These are phyloP conservation scores for Mortierella sp. DNA, from an alignment of 371 early-diverging fungal species.

Conservation along the genomic window DNA sequence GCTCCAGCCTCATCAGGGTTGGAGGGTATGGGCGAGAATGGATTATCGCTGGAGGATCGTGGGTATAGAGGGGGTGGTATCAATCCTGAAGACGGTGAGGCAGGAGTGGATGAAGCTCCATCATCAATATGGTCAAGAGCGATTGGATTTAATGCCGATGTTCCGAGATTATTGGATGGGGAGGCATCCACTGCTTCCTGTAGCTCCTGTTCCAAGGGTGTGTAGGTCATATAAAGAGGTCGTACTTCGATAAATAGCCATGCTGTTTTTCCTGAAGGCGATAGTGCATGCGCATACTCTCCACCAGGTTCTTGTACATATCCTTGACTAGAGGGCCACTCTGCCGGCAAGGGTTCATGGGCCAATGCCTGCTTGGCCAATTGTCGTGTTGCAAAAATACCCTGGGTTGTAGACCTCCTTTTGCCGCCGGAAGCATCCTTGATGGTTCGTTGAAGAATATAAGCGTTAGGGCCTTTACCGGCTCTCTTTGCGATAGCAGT, in stretches of 20 bases:
- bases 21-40: slow-evolving; percentile 44
- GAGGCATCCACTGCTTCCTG: slow-evolving; percentile 15
- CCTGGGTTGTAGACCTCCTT: slow-evolving; percentile 51
- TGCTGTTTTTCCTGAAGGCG: slow-evolving; percentile 52
- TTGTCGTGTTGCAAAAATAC: slow-evolving; percentile 44
- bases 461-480: slow-evolving; percentile 54
- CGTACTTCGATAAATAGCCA: slow-evolving; percentile 54
- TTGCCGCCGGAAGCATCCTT: slow-evolving; percentile 58
- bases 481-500: slow-evolving; percentile 45
- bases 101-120: slow-evolving; percentile 6
- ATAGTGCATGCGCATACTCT: slow-evolving; percentile 53
- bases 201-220: slow-evolving; percentile 39
- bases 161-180: slow-evolving; percentile 17
- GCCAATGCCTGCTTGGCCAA: slow-evolving; percentile 49
- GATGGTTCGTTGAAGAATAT: slow-evolving; percentile 54
- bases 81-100: slow-evolving; percentile 28
- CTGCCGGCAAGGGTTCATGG: slow-evolving; percentile 39
- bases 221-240: slow-evolving; percentile 49
- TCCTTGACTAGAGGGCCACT: slow-evolving; percentile 51
- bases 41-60: slow-evolving; percentile 27
- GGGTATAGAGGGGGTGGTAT: neutral
- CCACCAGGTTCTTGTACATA: slow-evolving; percentile 52
- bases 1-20: slow-evolving; percentile 57
- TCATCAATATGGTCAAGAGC: slow-evolving; percentile 47
- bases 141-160: slow-evolving; percentile 45